Conservation (phyloP, 495 filamentous ascomycete species). For the Penicillium atrosanguineum region DNA sequence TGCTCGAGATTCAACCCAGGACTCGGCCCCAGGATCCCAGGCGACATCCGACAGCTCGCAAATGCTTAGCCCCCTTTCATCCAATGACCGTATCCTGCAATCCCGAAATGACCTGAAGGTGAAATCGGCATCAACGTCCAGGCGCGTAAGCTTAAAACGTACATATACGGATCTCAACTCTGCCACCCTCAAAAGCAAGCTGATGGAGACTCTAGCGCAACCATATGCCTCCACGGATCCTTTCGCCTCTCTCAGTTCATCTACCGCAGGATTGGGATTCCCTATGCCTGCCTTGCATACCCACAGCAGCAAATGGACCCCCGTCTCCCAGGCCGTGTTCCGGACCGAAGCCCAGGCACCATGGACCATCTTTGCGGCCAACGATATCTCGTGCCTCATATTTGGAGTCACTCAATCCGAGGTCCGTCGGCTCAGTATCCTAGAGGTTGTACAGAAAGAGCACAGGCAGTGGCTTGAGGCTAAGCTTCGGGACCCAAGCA, state of each 20-base stretch:
- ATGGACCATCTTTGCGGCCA: constrained; percentile 96
- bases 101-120: constrained; percentile 33
- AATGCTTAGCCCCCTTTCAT: constrained; percentile 26
- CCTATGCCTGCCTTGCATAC: constrained; percentile 62
- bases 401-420: constrained; percentile 95
- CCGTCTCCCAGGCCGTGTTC: constrained; percentile 93
- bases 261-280: constrained; percentile 34
- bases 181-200: constrained; percentile 71
- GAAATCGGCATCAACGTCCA: constrained; percentile 45
- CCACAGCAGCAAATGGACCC: constrained; percentile 85
- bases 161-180: constrained; percentile 81
- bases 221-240: constrained; percentile 63
- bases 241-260: constrained; percentile 42
- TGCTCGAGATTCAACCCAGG: constrained; percentile 18
- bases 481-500: constrained; percentile 65
- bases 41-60: constrained; percentile 22
- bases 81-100: constrained; percentile 32
- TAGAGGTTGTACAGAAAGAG: constrained; percentile 90
- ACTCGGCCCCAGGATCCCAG: constrained; percentile 17
- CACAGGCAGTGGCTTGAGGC: constrained; percentile 85
- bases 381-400: constrained; percentile 91
- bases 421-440: constrained; percentile 88
- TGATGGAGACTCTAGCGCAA: constrained; percentile 85
- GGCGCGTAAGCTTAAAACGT: constrained; percentile 75
- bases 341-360: constrained; percentile 83